phyloP scores from a whole-genome alignment of 176 grass and related monocot species.

The Aegilops sharonensis region DNA sequence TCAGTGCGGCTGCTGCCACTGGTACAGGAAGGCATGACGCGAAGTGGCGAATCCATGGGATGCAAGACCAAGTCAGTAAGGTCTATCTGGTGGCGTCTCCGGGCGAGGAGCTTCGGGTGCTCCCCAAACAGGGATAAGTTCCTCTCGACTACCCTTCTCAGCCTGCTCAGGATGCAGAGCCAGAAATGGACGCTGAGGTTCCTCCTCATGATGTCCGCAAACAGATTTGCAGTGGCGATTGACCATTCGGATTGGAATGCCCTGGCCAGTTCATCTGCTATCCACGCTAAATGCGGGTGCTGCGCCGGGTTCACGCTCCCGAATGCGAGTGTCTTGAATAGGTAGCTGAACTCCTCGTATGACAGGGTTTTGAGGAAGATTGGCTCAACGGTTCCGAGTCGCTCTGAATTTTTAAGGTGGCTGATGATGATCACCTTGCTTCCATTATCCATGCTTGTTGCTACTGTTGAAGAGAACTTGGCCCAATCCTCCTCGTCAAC shows the following conservation, averaged over 20 bases:
- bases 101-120: background rate
- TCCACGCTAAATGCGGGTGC: background rate
- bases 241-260: background rate
- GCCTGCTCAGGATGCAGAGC: background rate
- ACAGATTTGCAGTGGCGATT: rapidly evolving
- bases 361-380: background rate
- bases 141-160: background rate
- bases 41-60: background rate
- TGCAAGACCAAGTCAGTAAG: background rate
- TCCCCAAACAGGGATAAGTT: background rate
- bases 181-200: background rate
- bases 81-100: background rate
- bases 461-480: no score
- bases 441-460: background rate
- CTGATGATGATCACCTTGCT: conserved; percentile 6
- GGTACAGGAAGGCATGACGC: background rate
- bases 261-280: background rate
- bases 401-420: background rate
- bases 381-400: background rate
- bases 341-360: background rate
- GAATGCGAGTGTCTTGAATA: conserved; percentile 6
- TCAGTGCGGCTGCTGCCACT: background rate
- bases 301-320: background rate
- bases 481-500: no score
- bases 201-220: background rate